phyloP scores from a whole-genome alignment of 495 filamentous ascomycete species.

The Neurospora tetrasperma region DNA sequence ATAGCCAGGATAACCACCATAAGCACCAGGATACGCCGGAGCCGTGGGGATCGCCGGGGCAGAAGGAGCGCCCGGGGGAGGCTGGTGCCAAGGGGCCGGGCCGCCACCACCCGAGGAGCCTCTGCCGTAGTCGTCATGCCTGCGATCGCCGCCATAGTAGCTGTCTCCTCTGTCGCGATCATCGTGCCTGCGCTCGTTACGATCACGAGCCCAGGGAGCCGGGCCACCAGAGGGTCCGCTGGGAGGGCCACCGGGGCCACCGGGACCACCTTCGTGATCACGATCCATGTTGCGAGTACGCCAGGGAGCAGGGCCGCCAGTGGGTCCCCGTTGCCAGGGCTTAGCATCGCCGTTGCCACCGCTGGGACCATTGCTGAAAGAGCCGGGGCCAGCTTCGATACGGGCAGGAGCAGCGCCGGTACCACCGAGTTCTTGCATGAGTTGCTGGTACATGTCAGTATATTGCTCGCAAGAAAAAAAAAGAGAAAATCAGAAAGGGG shows the following conservation, averaged over 20 bases:
- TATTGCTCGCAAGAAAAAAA: background rate
- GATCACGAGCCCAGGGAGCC: slow-evolving; percentile 51
- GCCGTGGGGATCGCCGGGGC: slow-evolving; percentile 40
- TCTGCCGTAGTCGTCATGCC: slow-evolving; percentile 27
- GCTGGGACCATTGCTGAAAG: slow-evolving; percentile 36
- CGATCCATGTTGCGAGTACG: slow-evolving; percentile 35
- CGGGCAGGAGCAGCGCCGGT: slow-evolving; percentile 59
- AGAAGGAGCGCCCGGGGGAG: slow-evolving; percentile 41
- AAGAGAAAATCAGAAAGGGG: background rate
- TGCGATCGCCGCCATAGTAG: slow-evolving; percentile 14
- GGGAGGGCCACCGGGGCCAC: slow-evolving; percentile 22
- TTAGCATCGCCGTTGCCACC: slow-evolving; percentile 45
- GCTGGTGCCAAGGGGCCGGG: slow-evolving; percentile 61
- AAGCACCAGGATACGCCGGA: slow-evolving; percentile 43
- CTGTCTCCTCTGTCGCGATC: slow-evolving; percentile 18
- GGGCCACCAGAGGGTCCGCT: slow-evolving; percentile 27
- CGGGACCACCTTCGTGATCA: slow-evolving; percentile 26
- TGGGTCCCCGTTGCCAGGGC: slow-evolving; percentile 87
- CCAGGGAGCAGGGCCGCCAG: slow-evolving; percentile 82
- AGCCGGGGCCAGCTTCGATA: slow-evolving; percentile 77
- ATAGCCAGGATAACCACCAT: slow-evolving; percentile 48
- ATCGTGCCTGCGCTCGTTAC: slow-evolving; percentile 26
- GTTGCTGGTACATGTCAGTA: slow-evolving; percentile 55
- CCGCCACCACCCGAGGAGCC: slow-evolving; percentile 18
- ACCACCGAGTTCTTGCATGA: slow-evolving; percentile 89